Base-by-base conservation (phyloP, 23 red algal species). In the Chondrus crispus region DNA sequence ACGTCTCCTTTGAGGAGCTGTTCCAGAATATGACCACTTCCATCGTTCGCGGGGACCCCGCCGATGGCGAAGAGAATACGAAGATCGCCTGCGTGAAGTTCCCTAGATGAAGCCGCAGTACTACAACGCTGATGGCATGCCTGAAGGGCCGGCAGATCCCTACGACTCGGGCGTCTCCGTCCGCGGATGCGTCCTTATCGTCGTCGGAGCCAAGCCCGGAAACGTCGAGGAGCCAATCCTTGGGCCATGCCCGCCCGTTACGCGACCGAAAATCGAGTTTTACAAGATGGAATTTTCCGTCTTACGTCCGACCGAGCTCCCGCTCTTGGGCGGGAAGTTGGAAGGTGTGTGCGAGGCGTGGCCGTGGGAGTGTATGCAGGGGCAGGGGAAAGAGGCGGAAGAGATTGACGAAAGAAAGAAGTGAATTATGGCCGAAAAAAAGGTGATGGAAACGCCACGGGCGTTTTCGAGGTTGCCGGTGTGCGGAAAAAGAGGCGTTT, bases 121-220 rank as follows among this genome's bases (percentile, higher is more conserved):
- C 37, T 98, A 98, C 83, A 98, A 98, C 85, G 91, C 95, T 66
- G 94, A 98, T 64, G 95, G 95, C 20, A 84, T 82, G 28, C 76
- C 83, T 12, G 50, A 95, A 5, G 91, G 91, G 49, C 58, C 60
- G n/a, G 85, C 74, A 10, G 92, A 98, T 50, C 75, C 82, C 41
- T 88, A 87, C 51, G 90, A 94, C 68, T 95, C 94, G 78, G 85
- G 81, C 5, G 84, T 95, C 62, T 80, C 91, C 12, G 94, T 94
- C 51, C 85, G 95, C 8, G 95, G 95, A 5, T 62, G 95, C 29
- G 80, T 94, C 22, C 79, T 98, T 4, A 83, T 98, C 36, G 85
- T 87, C 35, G 88, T 87, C 10, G 94, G 78, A 32, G 94, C 94
- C 36, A 96, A 96, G 81, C 85, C 74, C 22, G 85, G 94, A 22